Base-by-base conservation (phyloP, 805 yeast genomes). In the Metschnikowia gelsemii region DNA sequence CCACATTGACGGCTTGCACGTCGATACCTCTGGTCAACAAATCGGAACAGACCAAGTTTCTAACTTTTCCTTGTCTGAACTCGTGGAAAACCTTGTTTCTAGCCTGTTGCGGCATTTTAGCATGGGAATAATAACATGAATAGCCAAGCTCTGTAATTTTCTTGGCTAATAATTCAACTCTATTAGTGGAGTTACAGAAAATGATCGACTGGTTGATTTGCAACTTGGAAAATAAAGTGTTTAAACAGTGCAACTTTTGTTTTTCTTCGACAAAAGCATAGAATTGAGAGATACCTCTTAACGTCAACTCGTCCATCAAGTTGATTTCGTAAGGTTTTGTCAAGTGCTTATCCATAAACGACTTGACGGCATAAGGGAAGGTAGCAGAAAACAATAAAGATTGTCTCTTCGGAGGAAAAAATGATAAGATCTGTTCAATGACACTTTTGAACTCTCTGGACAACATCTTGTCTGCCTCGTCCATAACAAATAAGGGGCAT, bases 41-140 rank as follows among this genome's bases (percentile, higher is more conserved):
- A 70, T 93, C 99, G 1, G 98, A 87, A 70, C 99, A 93, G 29
- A 93, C 99, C 58, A 93, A 76, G 61, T 93, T 93, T 72, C 99
- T 84, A 60, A 93, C 96, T 64, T 87, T 89, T 36, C 99, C 99
- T 63, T 88, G 96, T 75, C 99, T 86, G 66, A 93, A 93, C 66
- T 93, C 98, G 63, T 93, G 99, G 80, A 93, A 93, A 5, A 93
- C 99, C 62, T 89, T 87, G 71, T 93, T 93, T 77, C 99, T 86
- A 39, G 95, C 96, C 49, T 83, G 84, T 71, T 93, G 98, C 28
- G 95, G 91, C 99, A 93, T 93, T 64, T 82, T 85, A 8, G 99
- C 97, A 63, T 93, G 99, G 17, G 96, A 87, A 64, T 88, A 93
- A 67, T 84, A 93, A 73, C 98, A 93, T 2, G 98, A 91, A 64